phyloP scores from a whole-genome alignment of 2,329 filamentous ascomycete genomes.

The Cladophialophora chaetospira region DNA sequence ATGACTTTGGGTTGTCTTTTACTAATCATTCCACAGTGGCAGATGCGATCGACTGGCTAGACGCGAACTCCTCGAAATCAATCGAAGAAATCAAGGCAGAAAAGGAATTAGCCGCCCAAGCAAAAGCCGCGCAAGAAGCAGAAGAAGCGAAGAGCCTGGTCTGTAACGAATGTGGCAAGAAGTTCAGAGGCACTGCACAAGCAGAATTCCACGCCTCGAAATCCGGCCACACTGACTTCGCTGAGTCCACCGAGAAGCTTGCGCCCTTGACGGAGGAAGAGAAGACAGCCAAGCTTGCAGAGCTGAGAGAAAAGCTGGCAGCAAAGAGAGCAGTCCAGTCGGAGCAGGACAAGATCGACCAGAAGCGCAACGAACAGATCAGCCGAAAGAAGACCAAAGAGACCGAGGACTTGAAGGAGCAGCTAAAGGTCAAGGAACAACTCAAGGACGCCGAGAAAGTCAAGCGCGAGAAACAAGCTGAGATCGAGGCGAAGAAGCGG shows the following conservation, averaged over 20 bases:
- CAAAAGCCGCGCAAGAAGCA: conserved; percentile 68
- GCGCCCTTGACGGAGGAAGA: conserved; percentile 88
- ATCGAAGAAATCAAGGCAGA: conserved; percentile 74
- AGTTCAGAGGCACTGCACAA: conserved; percentile 76
- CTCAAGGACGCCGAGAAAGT: conserved; percentile 88
- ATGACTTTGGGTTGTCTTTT: not conserved
- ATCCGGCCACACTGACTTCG: conserved; percentile 87
- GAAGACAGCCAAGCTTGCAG: conserved; percentile 76
- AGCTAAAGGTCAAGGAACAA: conserved; percentile 82
- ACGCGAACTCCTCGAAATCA: conserved; percentile 84
- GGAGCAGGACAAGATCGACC: conserved; percentile 74
- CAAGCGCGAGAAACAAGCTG: conserved; percentile 81
- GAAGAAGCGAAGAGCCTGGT: conserved; percentile 76
- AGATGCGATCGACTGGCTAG: conserved; percentile 91
- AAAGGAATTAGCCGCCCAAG: conserved; percentile 58
- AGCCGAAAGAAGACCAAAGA: conserved; percentile 89
- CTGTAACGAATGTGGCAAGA: conserved; percentile 94
- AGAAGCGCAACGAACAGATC: conserved; percentile 82
- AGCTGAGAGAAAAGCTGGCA: conserved; percentile 70
- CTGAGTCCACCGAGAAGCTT: conserved; percentile 90
- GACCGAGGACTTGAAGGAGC: conserved; percentile 84
- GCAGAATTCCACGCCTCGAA: conserved; percentile 91
- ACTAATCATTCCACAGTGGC: conserved; percentile 60
- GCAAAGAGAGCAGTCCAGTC: conserved; percentile 71
- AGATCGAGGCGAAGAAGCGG: conserved; percentile 80